A percentile compares a stretch with the other conserved stretches of the same genome.
Conservation (phyloP, 805 yeast species). For the Starmerella stigmatis region DNA sequence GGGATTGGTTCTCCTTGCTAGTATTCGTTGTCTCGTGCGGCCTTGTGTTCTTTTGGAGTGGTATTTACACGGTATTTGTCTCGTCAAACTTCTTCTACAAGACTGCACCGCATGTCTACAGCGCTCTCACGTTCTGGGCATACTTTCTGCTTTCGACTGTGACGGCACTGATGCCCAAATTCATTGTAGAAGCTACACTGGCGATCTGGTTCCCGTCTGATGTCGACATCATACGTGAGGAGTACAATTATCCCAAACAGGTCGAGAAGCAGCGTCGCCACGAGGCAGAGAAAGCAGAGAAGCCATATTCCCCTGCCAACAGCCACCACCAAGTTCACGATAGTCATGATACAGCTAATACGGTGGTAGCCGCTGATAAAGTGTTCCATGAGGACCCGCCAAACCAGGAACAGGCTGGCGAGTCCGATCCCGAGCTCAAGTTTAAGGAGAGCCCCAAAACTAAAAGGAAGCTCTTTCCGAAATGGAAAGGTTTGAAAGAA, state of each 20-base stretch:
- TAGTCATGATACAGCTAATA: constrained; percentile 1
- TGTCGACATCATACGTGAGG: constrained; percentile 60
- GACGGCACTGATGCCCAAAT: constrained; percentile 51
- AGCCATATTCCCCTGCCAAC: not conserved
- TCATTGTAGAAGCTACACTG: constrained; percentile 40
- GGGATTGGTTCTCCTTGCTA: constrained; percentile 62
- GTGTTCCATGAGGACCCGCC: not conserved
- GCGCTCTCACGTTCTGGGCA: constrained; percentile 57
- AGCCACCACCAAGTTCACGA: constrained; percentile 3
- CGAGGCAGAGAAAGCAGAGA: not conserved
- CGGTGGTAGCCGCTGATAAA: not conserved
- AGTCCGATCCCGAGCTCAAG: not conserved
- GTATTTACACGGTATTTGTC: constrained; percentile 54
- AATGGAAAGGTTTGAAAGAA: no score
- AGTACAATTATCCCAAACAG: constrained; percentile 3
- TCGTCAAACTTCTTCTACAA: constrained; percentile 51
- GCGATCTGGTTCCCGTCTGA: constrained; percentile 52
- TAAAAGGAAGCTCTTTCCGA: no score
- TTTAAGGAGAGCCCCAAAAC: no score
- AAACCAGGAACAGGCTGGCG: not conserved
- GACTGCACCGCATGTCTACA: constrained; percentile 54
- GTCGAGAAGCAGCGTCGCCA: constrained; percentile 7
- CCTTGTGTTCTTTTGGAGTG: constrained; percentile 63
- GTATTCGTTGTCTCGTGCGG: constrained; percentile 46
- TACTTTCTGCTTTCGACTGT: constrained; percentile 46